Conservation (phyloP, 495 filamentous ascomycete genomes). For the Hypoxylon intermedium region DNA sequence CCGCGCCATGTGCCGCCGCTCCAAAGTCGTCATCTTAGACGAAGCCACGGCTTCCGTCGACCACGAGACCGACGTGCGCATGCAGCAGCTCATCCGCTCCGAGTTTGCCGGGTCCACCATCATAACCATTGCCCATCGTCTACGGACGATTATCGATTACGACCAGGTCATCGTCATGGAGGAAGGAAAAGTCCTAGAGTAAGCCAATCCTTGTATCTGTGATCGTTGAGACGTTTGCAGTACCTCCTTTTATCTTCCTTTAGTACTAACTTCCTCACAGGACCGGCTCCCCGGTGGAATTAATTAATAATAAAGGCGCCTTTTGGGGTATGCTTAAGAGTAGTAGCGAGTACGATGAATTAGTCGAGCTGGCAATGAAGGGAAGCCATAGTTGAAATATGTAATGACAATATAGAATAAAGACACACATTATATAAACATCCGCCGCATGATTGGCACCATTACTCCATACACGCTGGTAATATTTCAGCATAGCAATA, state of each 20-base stretch:
- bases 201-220: constrained; percentile 3
- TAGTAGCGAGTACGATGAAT: constrained; percentile 20
- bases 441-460: too few species aligned
- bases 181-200: constrained; percentile 42
- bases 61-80: constrained; percentile 61
- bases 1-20: constrained; percentile 35
- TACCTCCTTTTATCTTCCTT: not conserved
- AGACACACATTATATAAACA: not conserved
- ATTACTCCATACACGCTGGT: not conserved
- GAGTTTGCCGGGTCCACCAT: constrained; percentile 64
- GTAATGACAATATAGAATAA: not conserved
- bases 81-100: constrained; percentile 63
- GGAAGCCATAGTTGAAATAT: not conserved
- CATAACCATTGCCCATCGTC: constrained; percentile 63
- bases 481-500: not conserved
- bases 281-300: constrained; percentile 8
- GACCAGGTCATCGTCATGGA: constrained; percentile 43
- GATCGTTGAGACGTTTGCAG: not conserved
- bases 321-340: constrained; percentile 29
- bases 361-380: constrained; percentile 6
- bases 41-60: constrained; percentile 56
- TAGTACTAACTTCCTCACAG: constrained; percentile 7
- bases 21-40: constrained; percentile 46
- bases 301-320: constrained; percentile 13
- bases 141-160: constrained; percentile 61